Evolutionary conservation across 768 basidiomycete species (phyloP), one percentile per base, ranked within the genome.

Genomic region (Auriscalpium microsporum): DNA sequence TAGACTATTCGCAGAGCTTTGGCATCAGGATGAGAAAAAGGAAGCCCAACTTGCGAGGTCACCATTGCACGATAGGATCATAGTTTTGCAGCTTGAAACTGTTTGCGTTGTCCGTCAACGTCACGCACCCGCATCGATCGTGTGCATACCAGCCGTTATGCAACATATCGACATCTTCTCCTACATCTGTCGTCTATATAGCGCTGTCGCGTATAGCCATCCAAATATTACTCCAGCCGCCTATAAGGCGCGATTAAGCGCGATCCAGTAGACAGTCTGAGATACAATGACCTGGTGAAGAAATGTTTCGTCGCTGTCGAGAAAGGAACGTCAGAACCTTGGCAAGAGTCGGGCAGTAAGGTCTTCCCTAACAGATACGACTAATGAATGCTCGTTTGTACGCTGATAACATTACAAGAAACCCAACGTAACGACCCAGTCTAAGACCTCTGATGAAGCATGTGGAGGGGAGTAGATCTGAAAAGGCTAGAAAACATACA

Each of bases 91-190:
- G 90, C 88, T 78, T 94, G 92, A 8, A 96, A 72, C 89, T 91
- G 59, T 5, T 37, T 34, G 35, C 13, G 33, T 0, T 42, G 40
- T 42, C 17, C 3, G 28, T 42, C 40, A 42, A 42, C 13, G 40
- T 17, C 2, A 3, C 2, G 40, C 17, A 3, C 14, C 40, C 14
- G 38, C 28, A 64, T 36, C n/a, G 50, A 10, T 52, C 8, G 28
- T n/a, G 28, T 19, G 60, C 76, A 68, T 61, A 87, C 90, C 64
- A 97, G 72, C 56, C 95, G 78, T 56, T 23, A 97, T 81, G 45
- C 89, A 86, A 86, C 76, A 87, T 87, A 58, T 98, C 95, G 8
- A 96, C 94, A 65, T 98, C 95, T 65, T 96, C 95, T 60, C 94
- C 94, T 47, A 98, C 91, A 71, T 96, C 90, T 93, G 52, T 11